Evolutionary conservation across 495 filamentous ascomycete genomes (phyloP).

Genomic region (Apodospora peruviana): DNA sequence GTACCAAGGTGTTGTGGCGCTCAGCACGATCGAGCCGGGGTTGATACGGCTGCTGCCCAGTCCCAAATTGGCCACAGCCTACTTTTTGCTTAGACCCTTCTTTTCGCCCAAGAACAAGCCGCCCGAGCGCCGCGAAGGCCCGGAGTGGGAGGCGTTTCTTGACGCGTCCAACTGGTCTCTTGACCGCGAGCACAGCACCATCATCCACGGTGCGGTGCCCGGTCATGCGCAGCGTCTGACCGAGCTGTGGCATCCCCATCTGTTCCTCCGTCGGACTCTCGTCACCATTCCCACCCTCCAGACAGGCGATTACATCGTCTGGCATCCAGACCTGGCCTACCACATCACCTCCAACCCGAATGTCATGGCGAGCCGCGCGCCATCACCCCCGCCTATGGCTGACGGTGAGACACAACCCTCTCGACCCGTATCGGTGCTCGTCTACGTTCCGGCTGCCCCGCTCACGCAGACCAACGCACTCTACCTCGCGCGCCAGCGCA

Average conservation of each 20-base stretch:
- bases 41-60: conserved; percentile 81
- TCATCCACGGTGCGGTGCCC: conserved; percentile 75
- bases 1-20: conserved; percentile 83
- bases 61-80: conserved; percentile 74
- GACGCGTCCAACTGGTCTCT: conserved; percentile 53
- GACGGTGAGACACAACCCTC: background rate
- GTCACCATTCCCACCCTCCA: conserved; percentile 69
- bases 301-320: conserved; percentile 85
- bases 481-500: conserved; percentile 72
- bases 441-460: conserved; percentile 83
- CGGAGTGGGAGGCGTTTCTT: conserved; percentile 46
- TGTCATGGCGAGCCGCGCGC: conserved; percentile 28
- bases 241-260: conserved; percentile 69
- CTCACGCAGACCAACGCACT: conserved; percentile 72
- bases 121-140: conserved; percentile 27
- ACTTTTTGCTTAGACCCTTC: conserved; percentile 84
- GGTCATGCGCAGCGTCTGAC: conserved; percentile 78
- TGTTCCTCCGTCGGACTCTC: conserved; percentile 68
- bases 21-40: conserved; percentile 73
- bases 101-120: conserved; percentile 54
- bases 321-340: conserved; percentile 74
- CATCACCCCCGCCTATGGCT: conserved; percentile 22
- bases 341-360: conserved; percentile 42
- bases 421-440: conserved; percentile 32
- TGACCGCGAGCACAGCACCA: conserved; percentile 42